These are phyloP conservation scores for Hypoxylon sp. DNA, from an alignment of 2,329 filamentous ascomycete species.

Conservation along the genomic window DNA sequence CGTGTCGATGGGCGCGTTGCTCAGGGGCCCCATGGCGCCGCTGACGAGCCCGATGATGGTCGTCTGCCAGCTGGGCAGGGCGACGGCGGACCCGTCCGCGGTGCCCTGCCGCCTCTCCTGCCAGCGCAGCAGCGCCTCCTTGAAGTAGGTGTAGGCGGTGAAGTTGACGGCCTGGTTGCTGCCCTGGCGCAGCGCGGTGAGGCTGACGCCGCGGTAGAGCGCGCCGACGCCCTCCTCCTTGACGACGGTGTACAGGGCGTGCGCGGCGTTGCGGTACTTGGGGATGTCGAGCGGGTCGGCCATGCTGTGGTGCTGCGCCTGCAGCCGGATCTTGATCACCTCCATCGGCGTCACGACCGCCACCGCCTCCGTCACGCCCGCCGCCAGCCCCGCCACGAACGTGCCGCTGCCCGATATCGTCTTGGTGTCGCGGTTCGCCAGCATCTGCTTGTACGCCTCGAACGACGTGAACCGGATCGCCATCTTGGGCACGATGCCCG, in stretches of 20 bases:
- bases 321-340: conserved; percentile 97
- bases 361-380: conserved; percentile 96
- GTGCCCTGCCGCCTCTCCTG: conserved; percentile 70
- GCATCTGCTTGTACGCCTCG: conserved; percentile 89
- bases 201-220: conserved; percentile 90
- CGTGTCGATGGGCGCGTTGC: conserved; percentile 97
- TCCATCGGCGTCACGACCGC: conserved; percentile 98
- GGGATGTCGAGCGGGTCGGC: conserved; percentile 95
- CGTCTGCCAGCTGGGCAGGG: conserved; percentile 89
- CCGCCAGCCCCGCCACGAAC: conserved; percentile 80
- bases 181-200: conserved; percentile 94
- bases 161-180: conserved; percentile 99
- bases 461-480: conserved; percentile 98
- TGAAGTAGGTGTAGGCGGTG: conserved; percentile 96
- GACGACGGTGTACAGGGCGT: conserved; percentile 86
- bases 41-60: conserved; percentile 90
- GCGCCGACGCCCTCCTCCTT: conserved; percentile 90
- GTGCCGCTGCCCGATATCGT: conserved; percentile 77
- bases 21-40: conserved; percentile 94
- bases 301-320: conserved; percentile 98
- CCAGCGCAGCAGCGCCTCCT: conserved; percentile 77
- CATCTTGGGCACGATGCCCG: conserved; percentile 99
- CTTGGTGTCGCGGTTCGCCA: conserved; percentile 77
- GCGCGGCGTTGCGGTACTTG: conserved; percentile 95
- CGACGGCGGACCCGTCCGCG: conserved; percentile 47